Base-by-base conservation (phyloP, 2,329 filamentous ascomycete genomes). In the Xylaria multiplex region DNA sequence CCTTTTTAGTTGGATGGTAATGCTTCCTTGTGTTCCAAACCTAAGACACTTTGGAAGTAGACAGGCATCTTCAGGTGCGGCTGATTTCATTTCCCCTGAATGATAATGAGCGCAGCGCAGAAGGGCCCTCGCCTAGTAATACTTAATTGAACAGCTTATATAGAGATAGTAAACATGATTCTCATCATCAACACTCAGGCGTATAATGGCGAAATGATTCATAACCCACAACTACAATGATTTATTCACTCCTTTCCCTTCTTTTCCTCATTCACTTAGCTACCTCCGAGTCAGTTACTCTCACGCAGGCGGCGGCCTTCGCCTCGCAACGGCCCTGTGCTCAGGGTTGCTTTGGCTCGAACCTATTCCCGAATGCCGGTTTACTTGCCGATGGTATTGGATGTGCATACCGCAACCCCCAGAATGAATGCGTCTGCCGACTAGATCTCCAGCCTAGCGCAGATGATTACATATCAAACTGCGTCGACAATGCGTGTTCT, bases 371-470 rank as follows among this genome's bases (percentile, higher is more conserved):
- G 14, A 58, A 27, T 11, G 45, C 58, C 2, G 58, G 27, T 13
- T 37, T 7, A 16, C 58, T 65, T 24, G 58, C 63, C 11, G 4
- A 58, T 6, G 53, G 9, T 24, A 61, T 65, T 30, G 62, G 53
- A 5, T 65, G 63, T 9, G 58, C 58, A 2, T 42, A 37, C 30
- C 3, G 5, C 1, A 22, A 37, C 22, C 27, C 46, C 1, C 37
- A 48, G 13, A 62, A 65, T 11, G 63, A 65, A 30, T 65, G 63
- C 22, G 11, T 65, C 27, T 65, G 63, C 27, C 63, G 63, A 35
- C 37, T 13, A n/a, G 63, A 65, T 54, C 58, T 57, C 3, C 63
- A 65, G 24, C 14, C 2, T 40, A 8, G 24, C 30, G 63, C 45
- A 43, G 58, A 65, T 19, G 58, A 37, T 3, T 65, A 35, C 14